A percentile compares a stretch with the other conserved stretches of the same genome.
Conservation (phyloP, 1,139 yeast species). For the Yamadazyma sp. region DNA sequence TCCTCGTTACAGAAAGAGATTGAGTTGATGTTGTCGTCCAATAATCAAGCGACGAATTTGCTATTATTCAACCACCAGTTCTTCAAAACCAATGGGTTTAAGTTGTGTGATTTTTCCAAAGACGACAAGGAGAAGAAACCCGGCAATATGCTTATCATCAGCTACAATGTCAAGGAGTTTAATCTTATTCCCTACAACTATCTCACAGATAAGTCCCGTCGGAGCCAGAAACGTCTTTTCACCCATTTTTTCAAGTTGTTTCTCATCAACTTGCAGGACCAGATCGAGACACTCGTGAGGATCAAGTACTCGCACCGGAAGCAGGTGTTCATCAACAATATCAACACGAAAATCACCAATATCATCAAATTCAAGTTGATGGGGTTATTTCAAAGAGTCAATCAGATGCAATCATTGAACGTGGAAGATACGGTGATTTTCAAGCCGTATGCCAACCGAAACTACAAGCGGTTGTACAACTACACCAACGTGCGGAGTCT, state of each 20-base stretch:
- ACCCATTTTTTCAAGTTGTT: slow-evolving; percentile 40
- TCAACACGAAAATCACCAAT: slow-evolving; percentile 27
- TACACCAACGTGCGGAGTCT: slow-evolving; percentile 12
- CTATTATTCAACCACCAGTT: slow-evolving; percentile 25
- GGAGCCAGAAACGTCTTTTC: slow-evolving; percentile 26
- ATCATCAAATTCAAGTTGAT: slow-evolving; percentile 27
- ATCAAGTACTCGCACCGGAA: slow-evolving; percentile 35
- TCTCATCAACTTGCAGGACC: slow-evolving; percentile 39
- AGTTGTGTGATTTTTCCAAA: slow-evolving; percentile 26
- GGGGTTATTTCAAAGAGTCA: slow-evolving; percentile 21
- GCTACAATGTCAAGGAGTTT: slow-evolving; percentile 32
- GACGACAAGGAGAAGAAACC: slow-evolving; percentile 12
- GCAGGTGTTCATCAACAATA: slow-evolving; percentile 27
- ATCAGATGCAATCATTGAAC: slow-evolving; percentile 11
- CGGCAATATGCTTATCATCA: slow-evolving; percentile 22
- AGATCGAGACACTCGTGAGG: slow-evolving; percentile 36
- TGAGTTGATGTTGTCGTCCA: slow-evolving; percentile 25
- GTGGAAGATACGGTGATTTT: slow-evolving; percentile 28
- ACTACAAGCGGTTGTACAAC: slow-evolving; percentile 38
- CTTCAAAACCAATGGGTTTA: slow-evolving; percentile 28
- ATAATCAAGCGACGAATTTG: slow-evolving; percentile 19
- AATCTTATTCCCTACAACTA: slow-evolving; percentile 38
- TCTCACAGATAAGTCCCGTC: slow-evolving; percentile 24
- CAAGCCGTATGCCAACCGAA: slow-evolving; percentile 25
- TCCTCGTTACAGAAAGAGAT: slow-evolving; percentile 33